phyloP scores from a whole-genome alignment of 2,329 filamentous ascomycete genomes.

The Curvularia sp. region DNA sequence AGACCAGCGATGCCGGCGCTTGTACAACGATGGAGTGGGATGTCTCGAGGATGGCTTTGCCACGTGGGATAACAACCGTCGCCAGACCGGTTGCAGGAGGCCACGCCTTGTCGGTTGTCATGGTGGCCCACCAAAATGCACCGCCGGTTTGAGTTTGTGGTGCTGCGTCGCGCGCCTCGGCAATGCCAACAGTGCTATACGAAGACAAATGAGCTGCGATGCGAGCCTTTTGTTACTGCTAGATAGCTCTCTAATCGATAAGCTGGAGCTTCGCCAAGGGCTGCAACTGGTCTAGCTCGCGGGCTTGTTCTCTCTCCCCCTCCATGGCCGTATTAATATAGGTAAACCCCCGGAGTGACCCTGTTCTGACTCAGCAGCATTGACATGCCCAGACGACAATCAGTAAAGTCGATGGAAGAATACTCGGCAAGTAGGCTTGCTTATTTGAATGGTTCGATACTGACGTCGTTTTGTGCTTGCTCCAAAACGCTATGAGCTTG shows the following conservation, averaged over 20 bases:
- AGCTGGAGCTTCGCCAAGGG: background rate
- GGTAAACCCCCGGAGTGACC: background rate
- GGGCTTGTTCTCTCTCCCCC: background rate
- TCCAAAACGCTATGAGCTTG: background rate
- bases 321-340: background rate
- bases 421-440: background rate
- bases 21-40: constrained; percentile 15
- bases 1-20: constrained; percentile 30
- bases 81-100: constrained; percentile 20
- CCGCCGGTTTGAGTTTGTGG: background rate
- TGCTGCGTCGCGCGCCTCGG: background rate
- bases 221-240: background rate
- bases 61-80: constrained; percentile 18
- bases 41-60: constrained; percentile 14
- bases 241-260: background rate
- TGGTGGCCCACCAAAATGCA: background rate
- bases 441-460: background rate
- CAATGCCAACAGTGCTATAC: background rate
- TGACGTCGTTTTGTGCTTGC: background rate
- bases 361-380: background rate
- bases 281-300: background rate
- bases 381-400: background rate
- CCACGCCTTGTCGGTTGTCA: constrained; percentile 13
- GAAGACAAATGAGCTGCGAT: background rate
- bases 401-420: background rate